Base-by-base conservation (phyloP, 78 protist species). In the Mantamonas sphyraenae region DNA sequence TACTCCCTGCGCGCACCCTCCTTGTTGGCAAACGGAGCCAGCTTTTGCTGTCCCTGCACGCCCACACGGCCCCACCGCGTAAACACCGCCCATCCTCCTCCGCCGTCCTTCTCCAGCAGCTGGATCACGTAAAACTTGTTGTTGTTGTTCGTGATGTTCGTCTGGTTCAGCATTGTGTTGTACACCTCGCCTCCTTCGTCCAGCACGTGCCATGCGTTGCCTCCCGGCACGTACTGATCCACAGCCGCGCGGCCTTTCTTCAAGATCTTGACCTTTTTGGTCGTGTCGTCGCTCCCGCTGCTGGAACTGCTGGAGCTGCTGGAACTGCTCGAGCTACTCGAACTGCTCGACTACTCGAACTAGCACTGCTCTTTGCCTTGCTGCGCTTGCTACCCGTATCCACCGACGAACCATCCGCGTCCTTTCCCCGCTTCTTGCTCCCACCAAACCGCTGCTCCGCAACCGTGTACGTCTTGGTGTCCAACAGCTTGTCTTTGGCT, bases 81-180 rank as follows among this genome's bases (percentile, higher is more conserved):
- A 64, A 76, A 85, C 28, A 88, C 86, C 19, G 20, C 17, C 45
- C 26, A 88, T 12, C 17, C 9, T 0, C 31, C 24, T 22, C 71
- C 73, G 56, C 30, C 68, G 61, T 83, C 90, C 7, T 38, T 8
- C 42, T 85, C 77, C 35, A 88, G 64, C 45, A 88, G 61, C 53
- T 88, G 93, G 57, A 88, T 66, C 31, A 76, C 71, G 78, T 88
- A 88, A 69, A 77, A 88, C 60, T 88, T 88, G 73, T 86, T 86
- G 75, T 87, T 79, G 67, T 79, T 74, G 26, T 51, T 28, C n/a
- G 68, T 43, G 68, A 87, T 79, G 63, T 87, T 80, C 30, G 86
- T 86, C 64, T 86, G 91, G 68, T 86, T 86, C 50, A 86, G 64
- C 68, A 75, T 86, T 31, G 71, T 68, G 58, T 75, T 74, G 42